Conservation (phyloP, 1,139 yeast species). For the Nakaseomyces glabratus region DNA sequence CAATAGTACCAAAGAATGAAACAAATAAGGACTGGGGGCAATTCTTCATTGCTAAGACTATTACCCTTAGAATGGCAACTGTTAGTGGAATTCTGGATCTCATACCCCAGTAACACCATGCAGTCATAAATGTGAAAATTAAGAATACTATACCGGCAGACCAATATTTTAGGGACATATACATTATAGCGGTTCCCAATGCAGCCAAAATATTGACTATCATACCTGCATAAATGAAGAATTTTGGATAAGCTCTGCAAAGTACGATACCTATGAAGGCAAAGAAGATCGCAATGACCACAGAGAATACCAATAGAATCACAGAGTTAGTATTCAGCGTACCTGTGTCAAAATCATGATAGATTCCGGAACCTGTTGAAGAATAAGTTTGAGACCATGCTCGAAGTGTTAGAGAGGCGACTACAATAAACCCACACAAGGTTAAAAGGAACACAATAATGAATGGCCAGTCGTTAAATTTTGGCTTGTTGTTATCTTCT, state of each 20-base stretch:
- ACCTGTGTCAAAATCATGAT: constrained; percentile 44
- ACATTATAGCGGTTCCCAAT: constrained; percentile 66
- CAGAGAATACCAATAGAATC: constrained; percentile 58
- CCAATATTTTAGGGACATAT: constrained; percentile 54
- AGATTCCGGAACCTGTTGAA: constrained; percentile 58
- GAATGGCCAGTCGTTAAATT: constrained; percentile 66
- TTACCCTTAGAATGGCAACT: constrained; percentile 60
- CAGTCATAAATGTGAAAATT: constrained; percentile 53
- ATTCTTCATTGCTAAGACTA: constrained; percentile 64
- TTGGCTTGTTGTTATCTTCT: constrained; percentile 45
- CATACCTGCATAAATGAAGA: constrained; percentile 64
- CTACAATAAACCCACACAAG: constrained; percentile 59
- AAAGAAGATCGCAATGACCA: constrained; percentile 52
- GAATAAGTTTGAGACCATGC: constrained; percentile 51
- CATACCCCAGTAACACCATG: constrained; percentile 67
- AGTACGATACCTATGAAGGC: constrained; percentile 47
- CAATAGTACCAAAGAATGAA: constrained; percentile 55
- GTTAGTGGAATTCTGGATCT: constrained; percentile 64
- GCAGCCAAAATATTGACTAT: constrained; percentile 60
- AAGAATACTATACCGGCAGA: constrained; percentile 74
- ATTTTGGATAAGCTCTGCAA: constrained; percentile 56
- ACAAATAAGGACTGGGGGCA: constrained; percentile 63
- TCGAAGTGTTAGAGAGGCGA: constrained; percentile 60
- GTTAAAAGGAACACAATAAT: constrained; percentile 53
- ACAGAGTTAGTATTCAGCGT: constrained; percentile 68